phyloP scores from a whole-genome alignment of 2,329 filamentous ascomycete genomes.

The Claviceps capensis region DNA sequence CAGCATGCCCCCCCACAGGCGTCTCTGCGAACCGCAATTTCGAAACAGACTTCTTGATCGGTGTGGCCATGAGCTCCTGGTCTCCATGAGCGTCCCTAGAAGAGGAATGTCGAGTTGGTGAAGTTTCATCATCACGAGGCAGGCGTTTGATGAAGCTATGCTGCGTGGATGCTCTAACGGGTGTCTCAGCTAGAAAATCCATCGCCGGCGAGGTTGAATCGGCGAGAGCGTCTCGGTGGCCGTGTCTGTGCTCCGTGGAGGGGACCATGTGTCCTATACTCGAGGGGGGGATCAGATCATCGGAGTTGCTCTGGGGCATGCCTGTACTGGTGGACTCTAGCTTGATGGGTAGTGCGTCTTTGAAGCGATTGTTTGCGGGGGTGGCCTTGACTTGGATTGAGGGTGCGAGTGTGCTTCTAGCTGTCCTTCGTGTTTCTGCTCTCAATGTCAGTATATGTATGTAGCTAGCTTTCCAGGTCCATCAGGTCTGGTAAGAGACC shows the following conservation, averaged over 20 bases:
- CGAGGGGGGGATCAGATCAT: slow-evolving; percentile 23
- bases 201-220: slow-evolving; percentile 16
- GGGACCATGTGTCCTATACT: slow-evolving; percentile 25
- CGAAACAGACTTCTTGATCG: slow-evolving; percentile 20
- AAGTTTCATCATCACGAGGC: slow-evolving; percentile 7
- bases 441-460: slow-evolving; percentile 15
- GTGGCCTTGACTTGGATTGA: slow-evolving; percentile 43
- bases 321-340: slow-evolving; percentile 10
- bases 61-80: slow-evolving; percentile 23
- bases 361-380: slow-evolving; percentile 40
- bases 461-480: no score
- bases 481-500: background rate
- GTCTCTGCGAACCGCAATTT: slow-evolving; percentile 7
- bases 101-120: slow-evolving; percentile 7
- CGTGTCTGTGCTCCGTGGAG: slow-evolving; percentile 25
- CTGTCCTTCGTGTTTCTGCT: slow-evolving; percentile 39
- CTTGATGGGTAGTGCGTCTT: slow-evolving; percentile 29
- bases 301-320: slow-evolving; percentile 11
- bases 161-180: slow-evolving; percentile 12
- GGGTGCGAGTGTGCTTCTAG: slow-evolving; percentile 22
- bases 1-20: slow-evolving; percentile 7
- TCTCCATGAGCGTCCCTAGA: slow-evolving; percentile 9
- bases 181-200: slow-evolving; percentile 18
- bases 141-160: slow-evolving; percentile 17
- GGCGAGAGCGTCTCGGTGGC: slow-evolving; percentile 18